A percentile compares a stretch with the other conserved stretches of the same genome.
Conservation (phyloP, 2,329 filamentous ascomycete genomes). For the Arthroderma sp. region DNA sequence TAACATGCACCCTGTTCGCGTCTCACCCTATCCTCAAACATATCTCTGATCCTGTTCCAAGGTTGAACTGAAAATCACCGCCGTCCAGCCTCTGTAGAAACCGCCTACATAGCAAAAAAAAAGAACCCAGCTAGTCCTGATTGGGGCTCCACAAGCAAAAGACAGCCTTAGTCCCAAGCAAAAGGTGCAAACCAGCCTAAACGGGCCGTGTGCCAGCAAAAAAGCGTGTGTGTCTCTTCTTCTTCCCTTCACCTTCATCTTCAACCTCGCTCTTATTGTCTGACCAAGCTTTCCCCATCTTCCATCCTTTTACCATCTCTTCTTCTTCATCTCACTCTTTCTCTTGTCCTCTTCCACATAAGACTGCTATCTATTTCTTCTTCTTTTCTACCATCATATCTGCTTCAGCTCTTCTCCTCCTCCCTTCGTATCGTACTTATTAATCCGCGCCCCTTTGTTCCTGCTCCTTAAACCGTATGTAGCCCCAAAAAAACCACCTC, state of each 20-base stretch:
- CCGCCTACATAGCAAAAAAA: background rate
- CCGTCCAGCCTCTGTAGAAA: too few species aligned
- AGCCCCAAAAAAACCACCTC: too few species aligned
- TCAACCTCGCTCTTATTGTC: conserved; percentile 3
- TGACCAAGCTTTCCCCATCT: background rate
- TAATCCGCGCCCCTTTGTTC: too few species aligned
- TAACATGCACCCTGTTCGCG: too few species aligned
- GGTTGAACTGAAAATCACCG: too few species aligned
- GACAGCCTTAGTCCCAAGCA: background rate
- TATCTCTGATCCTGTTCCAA: too few species aligned
- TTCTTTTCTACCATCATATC: background rate
- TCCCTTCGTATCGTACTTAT: too few species aligned
- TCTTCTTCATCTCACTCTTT: conserved; percentile 1
- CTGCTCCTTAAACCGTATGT: too few species aligned
- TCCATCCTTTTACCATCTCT: background rate
- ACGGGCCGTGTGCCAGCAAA: conserved; percentile 15
- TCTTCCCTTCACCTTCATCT: conserved; percentile 13
- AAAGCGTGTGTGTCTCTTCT: conserved; percentile 12
- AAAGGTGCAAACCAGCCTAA: conserved; percentile 9
- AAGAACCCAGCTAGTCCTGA: background rate
- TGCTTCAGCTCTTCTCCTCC: background rate
- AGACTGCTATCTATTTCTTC: background rate
- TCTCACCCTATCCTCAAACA: too few species aligned
- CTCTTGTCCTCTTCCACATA: background rate
- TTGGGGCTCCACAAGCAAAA: background rate